Base-by-base conservation (phyloP, 352 stramenopile species). In the Aphanomyces astaci region DNA sequence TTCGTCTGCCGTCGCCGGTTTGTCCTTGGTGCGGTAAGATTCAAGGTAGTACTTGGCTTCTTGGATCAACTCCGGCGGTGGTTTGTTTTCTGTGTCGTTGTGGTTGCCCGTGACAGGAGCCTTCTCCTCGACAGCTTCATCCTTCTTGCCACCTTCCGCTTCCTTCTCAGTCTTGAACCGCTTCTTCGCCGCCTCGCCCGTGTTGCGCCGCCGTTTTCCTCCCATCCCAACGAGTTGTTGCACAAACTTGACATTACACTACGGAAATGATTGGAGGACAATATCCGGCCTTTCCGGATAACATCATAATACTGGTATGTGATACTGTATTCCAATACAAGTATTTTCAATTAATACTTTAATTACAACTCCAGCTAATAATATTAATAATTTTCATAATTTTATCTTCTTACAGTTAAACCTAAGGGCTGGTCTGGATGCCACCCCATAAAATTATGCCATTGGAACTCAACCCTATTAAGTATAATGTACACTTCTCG, bases 21-120 rank as follows among this genome's bases (percentile, higher is more conserved):
- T 75, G n/a, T 32, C 56, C 17, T 82, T 69, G 31, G 79, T 74
- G 62, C 73, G 78, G 82, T 83, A 93, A 53, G 88, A 78, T 64
- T 91, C 78, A 39, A 93, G 70, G 69, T 93, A 93, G 73, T 90
- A 91, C 69, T 84, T 86, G 64, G 81, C 82, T 51, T 86, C 76
- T 75, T 90, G 82, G 67, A 93, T 88, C 74, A 85, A 81, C 70
- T 93, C 85, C 25, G 82, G 80, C 46, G 82, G 89, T 40, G 80
- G 80, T 57, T 90, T 84, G 3, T 80, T 76, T 66, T 91, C 89
- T 66, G 80, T 81, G 24, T 81, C 78, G 39, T 78, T 71, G 51
- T 33, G 64, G n/a, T 71, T 65, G 13, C 56, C 56, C 40, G 56
- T 65, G n/a, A 65, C 56, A 13, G 31, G n/a, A 17, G 51, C 46